Percentiles rank a stretch among this genome's conserved stretches.
phyloP scores from a whole-genome alignment of 2,329 filamentous ascomycete genomes.

The Aspergillus pseudotamarii region DNA sequence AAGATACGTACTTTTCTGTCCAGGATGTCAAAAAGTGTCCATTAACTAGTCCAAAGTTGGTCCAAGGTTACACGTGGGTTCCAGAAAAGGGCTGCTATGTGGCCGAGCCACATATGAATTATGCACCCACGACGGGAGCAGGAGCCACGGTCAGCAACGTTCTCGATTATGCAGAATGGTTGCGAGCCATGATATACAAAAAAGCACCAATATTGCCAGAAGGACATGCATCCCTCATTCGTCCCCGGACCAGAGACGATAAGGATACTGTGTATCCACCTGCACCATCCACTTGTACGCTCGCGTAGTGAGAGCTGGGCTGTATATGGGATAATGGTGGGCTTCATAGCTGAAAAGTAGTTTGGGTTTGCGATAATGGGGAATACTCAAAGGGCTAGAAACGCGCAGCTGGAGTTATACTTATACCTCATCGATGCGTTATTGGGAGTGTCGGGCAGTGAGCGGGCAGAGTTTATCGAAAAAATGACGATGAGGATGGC shows the following conservation, averaged over 20 bases:
- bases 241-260: slow-evolving; percentile 14
- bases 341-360: slow-evolving; percentile 24
- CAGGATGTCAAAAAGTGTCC: slow-evolving; percentile 15
- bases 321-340: slow-evolving; percentile 26
- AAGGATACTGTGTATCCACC: slow-evolving; percentile 15
- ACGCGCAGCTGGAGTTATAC: slow-evolving; percentile 17
- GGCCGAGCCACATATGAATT: slow-evolving; percentile 20
- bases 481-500: slow-evolving; percentile 5
- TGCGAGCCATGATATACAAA: slow-evolving; percentile 24
- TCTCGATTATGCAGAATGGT: slow-evolving; percentile 29
- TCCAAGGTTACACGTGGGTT: slow-evolving; percentile 25
- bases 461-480: slow-evolving; percentile 8
- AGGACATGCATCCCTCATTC: slow-evolving; percentile 19
- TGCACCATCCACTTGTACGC: slow-evolving; percentile 22
- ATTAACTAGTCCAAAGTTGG: slow-evolving; percentile 11
- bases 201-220: slow-evolving; percentile 18
- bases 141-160: slow-evolving; percentile 31
- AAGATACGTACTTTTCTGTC: slow-evolving; percentile 26
- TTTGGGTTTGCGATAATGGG: slow-evolving; percentile 30
- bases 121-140: slow-evolving; percentile 21
- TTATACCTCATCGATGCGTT: slow-evolving; percentile 19
- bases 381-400: slow-evolving; percentile 17
- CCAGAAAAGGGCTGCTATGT: slow-evolving; percentile 15
- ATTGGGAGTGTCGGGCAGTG: slow-evolving; percentile 13
- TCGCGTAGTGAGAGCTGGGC: slow-evolving; percentile 26